A percentile compares a stretch with the other conserved stretches of the same genome.
phyloP scores from a whole-genome alignment of 2,329 filamentous ascomycete species.

The Fusarium anthophilum region DNA sequence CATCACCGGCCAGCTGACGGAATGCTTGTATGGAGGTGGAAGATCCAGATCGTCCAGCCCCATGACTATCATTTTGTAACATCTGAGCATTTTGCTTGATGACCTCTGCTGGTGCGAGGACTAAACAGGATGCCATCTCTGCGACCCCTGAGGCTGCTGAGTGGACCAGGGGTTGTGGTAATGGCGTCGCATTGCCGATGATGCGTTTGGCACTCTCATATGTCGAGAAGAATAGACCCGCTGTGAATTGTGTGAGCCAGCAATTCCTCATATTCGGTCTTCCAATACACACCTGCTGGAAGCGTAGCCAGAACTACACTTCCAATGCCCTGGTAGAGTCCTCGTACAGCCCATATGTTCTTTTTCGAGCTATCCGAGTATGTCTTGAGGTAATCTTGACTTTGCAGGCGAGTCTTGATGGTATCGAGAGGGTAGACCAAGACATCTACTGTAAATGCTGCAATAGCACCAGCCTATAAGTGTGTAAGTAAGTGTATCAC shows the following conservation, averaged over 20 bases:
- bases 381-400: constrained; percentile 74
- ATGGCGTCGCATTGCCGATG: constrained; percentile 61
- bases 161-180: constrained; percentile 77
- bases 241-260: constrained; percentile 51
- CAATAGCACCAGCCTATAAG: constrained; percentile 79
- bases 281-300: constrained; percentile 72
- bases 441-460: constrained; percentile 86
- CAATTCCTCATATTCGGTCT: neutral
- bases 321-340: constrained; percentile 87
- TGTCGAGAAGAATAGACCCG: constrained; percentile 88
- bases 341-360: constrained; percentile 67
- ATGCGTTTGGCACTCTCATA: constrained; percentile 80
- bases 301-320: constrained; percentile 86
- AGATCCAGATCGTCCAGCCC: constrained; percentile 11
- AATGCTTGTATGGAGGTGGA: constrained; percentile 61
- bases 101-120: constrained; percentile 88
- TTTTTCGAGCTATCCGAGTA: constrained; percentile 68
- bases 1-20: constrained; percentile 60
- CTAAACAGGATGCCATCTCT: constrained; percentile 85
- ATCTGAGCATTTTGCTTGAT: constrained; percentile 96
- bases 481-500: constrained; percentile 19
- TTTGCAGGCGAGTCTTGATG: constrained; percentile 86
- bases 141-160: constrained; percentile 77
- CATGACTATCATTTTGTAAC: constrained; percentile 54
- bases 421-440: constrained; percentile 90